A percentile compares a stretch with the other conserved stretches of the same genome.
Evolutionary conservation across 352 stramenopile species (phyloP).

Genomic region (Pythium coloratum): DNA sequence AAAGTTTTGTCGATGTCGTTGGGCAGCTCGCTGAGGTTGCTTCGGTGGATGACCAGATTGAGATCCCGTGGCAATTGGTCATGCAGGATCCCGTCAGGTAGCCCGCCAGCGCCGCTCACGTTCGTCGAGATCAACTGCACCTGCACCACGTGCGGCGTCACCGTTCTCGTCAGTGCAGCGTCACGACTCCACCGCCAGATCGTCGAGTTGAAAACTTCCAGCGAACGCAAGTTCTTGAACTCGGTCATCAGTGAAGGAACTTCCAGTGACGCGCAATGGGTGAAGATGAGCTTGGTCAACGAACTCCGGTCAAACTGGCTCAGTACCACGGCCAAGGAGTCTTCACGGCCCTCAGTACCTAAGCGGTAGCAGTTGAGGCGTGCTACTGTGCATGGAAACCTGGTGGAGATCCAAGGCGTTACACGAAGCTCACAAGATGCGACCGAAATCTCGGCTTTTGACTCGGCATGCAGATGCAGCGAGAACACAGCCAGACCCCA

Average conservation of each 20-base stretch:
- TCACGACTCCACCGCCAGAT: neutral
- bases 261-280: neutral
- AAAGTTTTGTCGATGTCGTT: neutral
- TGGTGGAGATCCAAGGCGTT: neutral
- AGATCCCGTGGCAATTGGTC: neutral
- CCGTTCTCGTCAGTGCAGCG: neutral
- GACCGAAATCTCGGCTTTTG: neutral
- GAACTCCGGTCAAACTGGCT: neutral
- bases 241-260: neutral
- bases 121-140: neutral
- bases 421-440: neutral
- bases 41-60: neutral
- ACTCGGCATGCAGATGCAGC: neutral
- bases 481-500: neutral
- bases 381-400: neutral
- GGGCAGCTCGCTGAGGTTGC: neutral
- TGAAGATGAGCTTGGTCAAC: constrained; percentile 1
- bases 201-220: neutral
- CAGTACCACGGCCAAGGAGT: neutral
- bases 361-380: neutral
- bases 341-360: neutral
- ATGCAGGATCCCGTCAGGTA: neutral
- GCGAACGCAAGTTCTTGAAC: neutral
- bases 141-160: neutral
- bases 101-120: neutral